A percentile compares a stretch with the other conserved stretches of the same genome.
Conservation (phyloP, 306 rosid species). For the Crotalaria pallida region DNA sequence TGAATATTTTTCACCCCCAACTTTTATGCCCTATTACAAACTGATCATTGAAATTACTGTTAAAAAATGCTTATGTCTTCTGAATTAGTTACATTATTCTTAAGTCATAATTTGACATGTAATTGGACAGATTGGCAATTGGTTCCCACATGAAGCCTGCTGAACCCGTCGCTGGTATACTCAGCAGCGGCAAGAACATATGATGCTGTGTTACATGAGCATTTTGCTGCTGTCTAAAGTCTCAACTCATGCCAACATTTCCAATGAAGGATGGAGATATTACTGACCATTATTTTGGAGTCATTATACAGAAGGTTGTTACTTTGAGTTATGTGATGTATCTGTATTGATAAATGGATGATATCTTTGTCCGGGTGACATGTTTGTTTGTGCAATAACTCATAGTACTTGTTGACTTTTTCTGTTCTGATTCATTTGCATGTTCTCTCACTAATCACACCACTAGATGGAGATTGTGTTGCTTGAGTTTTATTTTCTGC, state of each 20-base stretch:
- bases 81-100: neutral
- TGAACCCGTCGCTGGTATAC: neutral
- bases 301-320: constrained; percentile 1
- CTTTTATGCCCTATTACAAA: too few relatives aligned
- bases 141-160: constrained; percentile 6
- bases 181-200: constrained; percentile 17
- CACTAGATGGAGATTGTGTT: neutral
- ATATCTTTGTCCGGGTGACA: constrained; percentile 15
- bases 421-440: neutral
- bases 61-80: neutral
- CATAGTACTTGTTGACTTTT: constrained; percentile 12
- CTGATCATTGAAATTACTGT: too few relatives aligned
- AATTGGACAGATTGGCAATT: constrained; percentile 25
- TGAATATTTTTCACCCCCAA: too few relatives aligned
- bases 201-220: neutral
- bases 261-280: constrained; percentile 13
- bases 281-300: constrained; percentile 22
- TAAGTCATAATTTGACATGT: neutral
- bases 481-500: neutral
- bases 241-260: constrained; percentile 2
- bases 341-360: constrained; percentile 26
- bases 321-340: constrained; percentile 12
- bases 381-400: constrained; percentile 31
- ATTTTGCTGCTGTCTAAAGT: neutral
- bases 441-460: neutral